Conservation (phyloP, 192 early-diverging fungal genomes). For the Backusella australiensis region DNA sequence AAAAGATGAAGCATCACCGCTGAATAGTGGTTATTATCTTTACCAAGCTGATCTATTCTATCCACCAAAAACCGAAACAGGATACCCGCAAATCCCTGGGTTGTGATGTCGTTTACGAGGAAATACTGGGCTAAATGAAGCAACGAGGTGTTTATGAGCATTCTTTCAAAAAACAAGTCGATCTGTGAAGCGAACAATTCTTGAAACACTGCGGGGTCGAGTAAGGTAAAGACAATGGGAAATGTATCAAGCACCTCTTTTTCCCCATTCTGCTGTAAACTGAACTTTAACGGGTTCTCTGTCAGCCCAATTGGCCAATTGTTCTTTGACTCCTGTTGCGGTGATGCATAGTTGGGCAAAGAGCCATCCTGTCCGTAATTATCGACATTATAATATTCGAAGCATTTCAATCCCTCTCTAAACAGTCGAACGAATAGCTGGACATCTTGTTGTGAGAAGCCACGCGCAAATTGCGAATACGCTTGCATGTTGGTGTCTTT, state of each 20-base stretch:
- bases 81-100: slow-evolving; percentile 75
- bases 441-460: slow-evolving; percentile 70
- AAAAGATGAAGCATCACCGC: slow-evolving; percentile 85
- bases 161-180: slow-evolving; percentile 79
- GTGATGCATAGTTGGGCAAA: slow-evolving; percentile 14
- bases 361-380: slow-evolving; percentile 46
- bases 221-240: slow-evolving; percentile 74
- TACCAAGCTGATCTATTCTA: slow-evolving; percentile 72
- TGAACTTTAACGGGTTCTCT: slow-evolving; percentile 43
- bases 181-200: slow-evolving; percentile 92
- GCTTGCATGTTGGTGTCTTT: slow-evolving; percentile 33
- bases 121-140: slow-evolving; percentile 88
- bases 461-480: slow-evolving; percentile 51
- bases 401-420: slow-evolving; percentile 75
- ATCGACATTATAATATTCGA: slow-evolving; percentile 80
- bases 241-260: slow-evolving; percentile 93
- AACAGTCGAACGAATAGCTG: slow-evolving; percentile 71
- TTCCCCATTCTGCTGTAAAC: slow-evolving; percentile 75
- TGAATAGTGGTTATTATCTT: slow-evolving; percentile 59
- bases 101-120: slow-evolving; percentile 71
- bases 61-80: slow-evolving; percentile 77
- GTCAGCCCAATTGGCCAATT: slow-evolving; percentile 23
- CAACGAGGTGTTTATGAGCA: slow-evolving; percentile 75
- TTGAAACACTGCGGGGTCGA: slow-evolving; percentile 91
- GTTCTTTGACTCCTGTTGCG: slow-evolving; percentile 14